These are phyloP conservation scores for Trichoderma polysporum DNA, from an alignment of 2,329 filamentous ascomycete genomes.

Conservation along the genomic window DNA sequence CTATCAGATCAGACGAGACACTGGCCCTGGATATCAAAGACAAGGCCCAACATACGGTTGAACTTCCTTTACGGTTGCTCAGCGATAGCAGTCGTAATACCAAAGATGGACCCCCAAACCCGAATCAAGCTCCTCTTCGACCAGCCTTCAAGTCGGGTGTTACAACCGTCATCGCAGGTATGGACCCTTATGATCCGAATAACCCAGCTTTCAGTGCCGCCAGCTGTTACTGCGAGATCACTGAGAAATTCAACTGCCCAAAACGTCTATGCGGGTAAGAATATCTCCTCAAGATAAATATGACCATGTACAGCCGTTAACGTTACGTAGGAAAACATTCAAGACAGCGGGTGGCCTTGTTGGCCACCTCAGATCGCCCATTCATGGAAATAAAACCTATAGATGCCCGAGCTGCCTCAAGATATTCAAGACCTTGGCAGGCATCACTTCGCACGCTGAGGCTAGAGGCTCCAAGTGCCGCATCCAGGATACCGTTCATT, in stretches of 20 bases:
- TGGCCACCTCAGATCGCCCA: slow-evolving; percentile 45
- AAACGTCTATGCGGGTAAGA: slow-evolving; percentile 51
- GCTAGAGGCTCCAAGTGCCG: slow-evolving; percentile 42
- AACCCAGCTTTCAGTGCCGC: slow-evolving; percentile 47
- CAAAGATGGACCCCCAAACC: background rate
- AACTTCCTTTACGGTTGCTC: background rate
- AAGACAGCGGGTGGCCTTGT: slow-evolving; percentile 34
- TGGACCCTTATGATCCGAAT: slow-evolving; percentile 45
- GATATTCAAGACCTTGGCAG: slow-evolving; percentile 41
- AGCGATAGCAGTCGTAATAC: background rate
- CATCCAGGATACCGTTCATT: slow-evolving; percentile 44
- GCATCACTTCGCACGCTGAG: slow-evolving; percentile 51
- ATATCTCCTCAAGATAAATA: background rate
- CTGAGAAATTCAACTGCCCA: slow-evolving; percentile 54
- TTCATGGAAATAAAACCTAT: slow-evolving; percentile 38
- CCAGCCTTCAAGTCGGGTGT: slow-evolving; percentile 21
- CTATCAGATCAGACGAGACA: background rate
- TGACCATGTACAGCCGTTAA: background rate
- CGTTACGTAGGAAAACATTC: slow-evolving; percentile 42
- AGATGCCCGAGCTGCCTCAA: slow-evolving; percentile 47
- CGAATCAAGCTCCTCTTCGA: background rate
- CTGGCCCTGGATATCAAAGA: background rate
- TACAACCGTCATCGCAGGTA: slow-evolving; percentile 17
- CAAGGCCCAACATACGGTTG: background rate
- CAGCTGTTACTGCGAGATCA: slow-evolving; percentile 45